Conservation (phyloP, 768 basidiomycete genomes). For the Kwoniella dejecticola region DNA sequence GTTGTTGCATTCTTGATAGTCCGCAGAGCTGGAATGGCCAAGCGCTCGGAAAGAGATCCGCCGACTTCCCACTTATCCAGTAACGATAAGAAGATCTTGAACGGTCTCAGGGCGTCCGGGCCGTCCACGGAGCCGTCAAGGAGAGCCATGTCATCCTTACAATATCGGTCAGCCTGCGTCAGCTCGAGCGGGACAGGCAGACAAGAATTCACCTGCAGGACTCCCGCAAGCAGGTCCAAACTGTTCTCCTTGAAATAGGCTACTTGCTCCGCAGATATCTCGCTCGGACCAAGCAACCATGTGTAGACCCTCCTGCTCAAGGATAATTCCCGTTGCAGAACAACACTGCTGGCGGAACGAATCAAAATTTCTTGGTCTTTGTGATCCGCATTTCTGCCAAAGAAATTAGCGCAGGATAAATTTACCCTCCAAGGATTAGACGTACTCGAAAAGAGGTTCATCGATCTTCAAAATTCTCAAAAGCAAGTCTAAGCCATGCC, state of each 20-base stretch:
- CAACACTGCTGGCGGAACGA: constrained; percentile 81
- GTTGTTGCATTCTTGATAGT: constrained; percentile 63
- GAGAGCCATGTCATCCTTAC: constrained; percentile 72
- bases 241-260: constrained; percentile 69
- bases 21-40: constrained; percentile 78
- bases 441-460: constrained; percentile 11
- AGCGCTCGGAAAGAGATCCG: constrained; percentile 69
- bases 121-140: constrained; percentile 59
- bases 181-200: neutral
- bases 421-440: neutral
- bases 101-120: constrained; percentile 78
- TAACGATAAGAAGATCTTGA: constrained; percentile 92
- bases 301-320: constrained; percentile 88
- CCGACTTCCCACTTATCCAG: constrained; percentile 98
- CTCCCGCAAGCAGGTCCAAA: constrained; percentile 69
- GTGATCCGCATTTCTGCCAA: constrained; percentile 58
- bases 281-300: constrained; percentile 86
- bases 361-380: constrained; percentile 82
- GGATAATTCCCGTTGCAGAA: constrained; percentile 87
- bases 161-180: neutral
- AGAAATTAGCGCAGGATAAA: neutral
- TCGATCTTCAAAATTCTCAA: constrained; percentile 32
- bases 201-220: constrained; percentile 63
- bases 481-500: constrained; percentile 81
- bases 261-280: constrained; percentile 73